These are phyloP conservation scores for Amauroascus niger DNA, from an alignment of 2,329 filamentous ascomycete genomes.

Conservation along the genomic window DNA sequence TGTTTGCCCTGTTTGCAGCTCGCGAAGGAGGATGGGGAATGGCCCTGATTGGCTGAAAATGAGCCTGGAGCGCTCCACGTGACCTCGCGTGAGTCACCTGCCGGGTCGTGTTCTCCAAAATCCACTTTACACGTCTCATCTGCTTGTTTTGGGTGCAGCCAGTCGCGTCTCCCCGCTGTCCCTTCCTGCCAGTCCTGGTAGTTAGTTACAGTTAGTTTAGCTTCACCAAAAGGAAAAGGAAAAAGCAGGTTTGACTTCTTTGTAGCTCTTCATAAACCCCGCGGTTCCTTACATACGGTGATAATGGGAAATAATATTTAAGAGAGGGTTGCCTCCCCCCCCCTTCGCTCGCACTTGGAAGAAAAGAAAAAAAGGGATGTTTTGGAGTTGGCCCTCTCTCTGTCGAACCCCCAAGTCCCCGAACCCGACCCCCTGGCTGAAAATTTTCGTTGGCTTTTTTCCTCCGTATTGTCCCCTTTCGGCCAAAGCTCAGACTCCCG, in stretches of 20 bases:
- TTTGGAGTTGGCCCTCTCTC: no score
- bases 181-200: no score
- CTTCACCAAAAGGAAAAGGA: not conserved
- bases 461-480: no score
- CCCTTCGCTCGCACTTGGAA: no score
- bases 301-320: no score
- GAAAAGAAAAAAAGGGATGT: no score
- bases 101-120: not conserved
- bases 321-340: no score
- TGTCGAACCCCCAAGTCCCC: no score
- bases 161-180: constrained; percentile 11
- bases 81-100: constrained; percentile 19
- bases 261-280: not conserved
- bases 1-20: constrained; percentile 10
- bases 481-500: not conserved
- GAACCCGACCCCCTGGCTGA: constrained; percentile 5
- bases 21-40: not conserved
- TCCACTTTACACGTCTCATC: constrained; percentile 16
- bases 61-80: constrained; percentile 1
- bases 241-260: not conserved
- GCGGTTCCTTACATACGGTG: no score
- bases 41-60: not conserved
- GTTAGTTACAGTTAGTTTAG: no score
- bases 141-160: constrained; percentile 7
- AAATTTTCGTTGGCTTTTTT: constrained; percentile 4